Base-by-base conservation (phyloP, 106 monocot genomes). In the Vanilla planifolia region DNA sequence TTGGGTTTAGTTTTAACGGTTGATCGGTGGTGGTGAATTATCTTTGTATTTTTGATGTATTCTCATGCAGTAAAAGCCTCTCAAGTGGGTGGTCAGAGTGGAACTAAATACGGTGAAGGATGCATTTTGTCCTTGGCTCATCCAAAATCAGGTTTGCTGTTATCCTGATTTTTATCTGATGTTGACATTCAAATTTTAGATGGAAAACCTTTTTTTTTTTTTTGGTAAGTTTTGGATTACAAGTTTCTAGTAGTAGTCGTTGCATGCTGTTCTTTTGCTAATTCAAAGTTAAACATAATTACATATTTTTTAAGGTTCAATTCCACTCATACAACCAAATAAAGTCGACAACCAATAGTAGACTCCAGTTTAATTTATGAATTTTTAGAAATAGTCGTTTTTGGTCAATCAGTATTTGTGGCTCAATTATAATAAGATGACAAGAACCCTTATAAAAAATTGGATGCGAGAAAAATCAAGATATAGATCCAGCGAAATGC, bases 31-130 rank as follows among this genome's bases (percentile, higher is more conserved):
- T 29, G 7, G 16, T 52, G 15, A 52, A 14, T 14, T 28, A 14
- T 52, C 28, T 25, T 29, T 28, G 29, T 53, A 53, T 37, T 37
- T 35, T 33, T 35, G 7, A 1, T 57, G 20, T 8, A 34, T 36
- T 55, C 5, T 55, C 2, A 55, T 55, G 41, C 24, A 61, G 27
- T 5, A n/a, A 26, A 42, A 24, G 15, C 15, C 42, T 42, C 42
- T 3, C 39, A 61, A 11, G 19, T 15, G 13, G 41, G 23, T 42
- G n/a, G 2, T 61, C 42, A 43, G 42, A 43, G 27, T 26, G 21
- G 8, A 58, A 57, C 26, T 68, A 47, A 28, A 46, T 26, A 48
- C 4, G 43, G 16, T 8, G 68, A 60, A 48, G 68, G 59, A 32
- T 25, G 37, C 40, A 24, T 70, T 19, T 41, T 67, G 50, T 55